Evolutionary conservation across 2,329 filamentous ascomycete species (phyloP).

Genomic region (Fusarium denticulatum): DNA sequence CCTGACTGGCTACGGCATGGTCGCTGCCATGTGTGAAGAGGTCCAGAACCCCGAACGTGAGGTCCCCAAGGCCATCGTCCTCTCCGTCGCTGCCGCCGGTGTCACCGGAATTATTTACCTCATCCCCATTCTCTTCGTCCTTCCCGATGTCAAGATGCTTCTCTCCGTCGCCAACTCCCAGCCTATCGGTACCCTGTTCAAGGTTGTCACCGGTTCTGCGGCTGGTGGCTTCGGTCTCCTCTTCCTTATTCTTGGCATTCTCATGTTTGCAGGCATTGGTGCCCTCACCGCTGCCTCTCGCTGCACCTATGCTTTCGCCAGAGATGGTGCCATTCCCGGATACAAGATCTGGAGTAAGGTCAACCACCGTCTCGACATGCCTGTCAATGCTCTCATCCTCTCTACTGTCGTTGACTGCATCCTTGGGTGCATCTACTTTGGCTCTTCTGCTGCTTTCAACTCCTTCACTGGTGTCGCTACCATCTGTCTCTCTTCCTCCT

Average conservation of each 20-base stretch:
- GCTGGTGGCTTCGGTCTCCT: slow-evolving; percentile 79
- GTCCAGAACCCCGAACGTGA: slow-evolving; percentile 69
- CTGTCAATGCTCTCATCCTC: slow-evolving; percentile 74
- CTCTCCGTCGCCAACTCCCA: slow-evolving; percentile 75
- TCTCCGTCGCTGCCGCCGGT: slow-evolving; percentile 72
- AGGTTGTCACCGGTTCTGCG: slow-evolving; percentile 76
- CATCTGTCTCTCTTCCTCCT: slow-evolving; percentile 79
- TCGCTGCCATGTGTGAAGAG: slow-evolving; percentile 66
- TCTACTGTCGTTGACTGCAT: slow-evolving; percentile 76
- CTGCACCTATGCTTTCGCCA: slow-evolving; percentile 80
- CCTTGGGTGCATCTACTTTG: slow-evolving; percentile 82
- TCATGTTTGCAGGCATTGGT: slow-evolving; percentile 80
- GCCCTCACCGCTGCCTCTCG: slow-evolving; percentile 78
- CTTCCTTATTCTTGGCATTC: slow-evolving; percentile 79
- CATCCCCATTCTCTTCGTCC: slow-evolving; percentile 79
- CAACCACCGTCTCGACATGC: slow-evolving; percentile 72
- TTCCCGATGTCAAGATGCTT: slow-evolving; percentile 73
- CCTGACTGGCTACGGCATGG: slow-evolving; percentile 61
- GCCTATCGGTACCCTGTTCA: slow-evolving; percentile 80
- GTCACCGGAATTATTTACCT: slow-evolving; percentile 72
- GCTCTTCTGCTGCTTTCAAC: slow-evolving; percentile 79
- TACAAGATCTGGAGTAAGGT: slow-evolving; percentile 73
- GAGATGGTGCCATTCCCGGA: slow-evolving; percentile 78
- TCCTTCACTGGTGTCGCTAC: slow-evolving; percentile 83
- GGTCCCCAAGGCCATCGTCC: slow-evolving; percentile 74